phyloP scores from a whole-genome alignment of 768 basidiomycete species.

The Leccinum olivaceopallidum region DNA sequence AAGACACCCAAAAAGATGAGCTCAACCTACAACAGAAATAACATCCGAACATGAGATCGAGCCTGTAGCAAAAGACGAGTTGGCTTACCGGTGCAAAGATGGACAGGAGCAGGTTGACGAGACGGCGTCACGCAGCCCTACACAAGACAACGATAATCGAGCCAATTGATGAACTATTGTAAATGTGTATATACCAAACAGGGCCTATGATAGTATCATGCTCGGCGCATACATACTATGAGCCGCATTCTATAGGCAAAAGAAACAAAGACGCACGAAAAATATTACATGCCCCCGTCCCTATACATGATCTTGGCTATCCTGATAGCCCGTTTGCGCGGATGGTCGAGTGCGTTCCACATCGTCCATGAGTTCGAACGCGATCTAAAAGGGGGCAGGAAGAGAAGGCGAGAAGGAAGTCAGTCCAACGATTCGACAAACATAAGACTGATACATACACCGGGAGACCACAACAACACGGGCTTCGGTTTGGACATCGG shows the following conservation, averaged over 20 bases:
- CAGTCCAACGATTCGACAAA: no score
- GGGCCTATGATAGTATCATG: background rate
- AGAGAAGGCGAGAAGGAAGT: background rate
- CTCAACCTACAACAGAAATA: slow-evolving; percentile 17
- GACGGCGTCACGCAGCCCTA: slow-evolving; percentile 17
- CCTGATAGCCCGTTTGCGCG: slow-evolving; percentile 12
- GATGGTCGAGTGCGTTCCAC: slow-evolving; percentile 34
- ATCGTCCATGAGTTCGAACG: slow-evolving; percentile 30
- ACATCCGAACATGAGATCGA: background rate
- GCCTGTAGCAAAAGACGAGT: background rate
- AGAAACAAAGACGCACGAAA: slow-evolving; percentile 13
- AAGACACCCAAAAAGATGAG: slow-evolving; percentile 25
- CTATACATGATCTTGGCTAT: slow-evolving; percentile 18
- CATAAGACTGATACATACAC: no score
- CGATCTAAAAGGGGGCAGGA: slow-evolving; percentile 17
- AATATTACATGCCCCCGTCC: slow-evolving; percentile 28
- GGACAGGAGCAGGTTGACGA: slow-evolving; percentile 23
- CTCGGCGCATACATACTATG: background rate
- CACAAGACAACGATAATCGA: background rate
- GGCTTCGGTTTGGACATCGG: no score
- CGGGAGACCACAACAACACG: no score
- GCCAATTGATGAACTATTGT: background rate
- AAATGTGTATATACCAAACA: slow-evolving; percentile 26
- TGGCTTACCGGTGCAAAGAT: slow-evolving; percentile 23
- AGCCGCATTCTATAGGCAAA: background rate